Evolutionary conservation across 1,284 basidiomycete species (phyloP).

Genomic region (Polyporus tsugae): DNA sequence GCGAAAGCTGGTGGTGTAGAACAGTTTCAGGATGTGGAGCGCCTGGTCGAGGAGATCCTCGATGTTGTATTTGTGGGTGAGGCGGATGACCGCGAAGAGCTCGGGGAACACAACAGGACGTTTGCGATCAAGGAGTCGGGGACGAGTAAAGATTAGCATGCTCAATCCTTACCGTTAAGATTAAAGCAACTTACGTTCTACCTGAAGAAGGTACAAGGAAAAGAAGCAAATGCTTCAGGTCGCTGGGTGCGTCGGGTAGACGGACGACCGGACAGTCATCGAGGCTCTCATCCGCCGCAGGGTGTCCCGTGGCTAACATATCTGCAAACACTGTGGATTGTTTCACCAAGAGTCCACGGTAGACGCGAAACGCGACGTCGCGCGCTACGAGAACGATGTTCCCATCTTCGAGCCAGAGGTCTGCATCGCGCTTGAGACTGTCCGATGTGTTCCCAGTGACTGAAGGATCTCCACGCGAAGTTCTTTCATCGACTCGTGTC

Average conservation of each 20-base stretch:
- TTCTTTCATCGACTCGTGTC: neutral
- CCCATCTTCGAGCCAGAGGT: conserved; percentile 76
- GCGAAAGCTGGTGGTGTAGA: neutral
- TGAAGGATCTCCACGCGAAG: neutral
- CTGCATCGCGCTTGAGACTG: conserved; percentile 40
- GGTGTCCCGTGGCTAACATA: conserved; percentile 16
- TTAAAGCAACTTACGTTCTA: neutral
- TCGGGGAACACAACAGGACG: neutral
- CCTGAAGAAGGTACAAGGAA: neutral
- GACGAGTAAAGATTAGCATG: neutral
- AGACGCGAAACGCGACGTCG: conserved; percentile 68
- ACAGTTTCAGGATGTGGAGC: neutral
- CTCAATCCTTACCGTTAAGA: neutral
- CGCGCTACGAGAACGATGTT: conserved; percentile 69
- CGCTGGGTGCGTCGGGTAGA: conserved; percentile 13
- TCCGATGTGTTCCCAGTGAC: neutral
- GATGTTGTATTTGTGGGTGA: conserved; percentile 24
- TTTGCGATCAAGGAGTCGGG: neutral
- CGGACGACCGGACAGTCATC: conserved; percentile 22
- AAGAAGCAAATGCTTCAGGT: neutral
- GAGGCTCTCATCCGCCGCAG: neutral
- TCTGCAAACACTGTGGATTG: conserved; percentile 24
- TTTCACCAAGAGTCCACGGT: conserved; percentile 54
- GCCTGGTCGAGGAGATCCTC: conserved; percentile 9
- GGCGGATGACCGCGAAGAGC: conserved; percentile 9